These are phyloP conservation scores for Termitomyces sp. DNA, from an alignment of 768 basidiomycete species.

Conservation along the genomic window DNA sequence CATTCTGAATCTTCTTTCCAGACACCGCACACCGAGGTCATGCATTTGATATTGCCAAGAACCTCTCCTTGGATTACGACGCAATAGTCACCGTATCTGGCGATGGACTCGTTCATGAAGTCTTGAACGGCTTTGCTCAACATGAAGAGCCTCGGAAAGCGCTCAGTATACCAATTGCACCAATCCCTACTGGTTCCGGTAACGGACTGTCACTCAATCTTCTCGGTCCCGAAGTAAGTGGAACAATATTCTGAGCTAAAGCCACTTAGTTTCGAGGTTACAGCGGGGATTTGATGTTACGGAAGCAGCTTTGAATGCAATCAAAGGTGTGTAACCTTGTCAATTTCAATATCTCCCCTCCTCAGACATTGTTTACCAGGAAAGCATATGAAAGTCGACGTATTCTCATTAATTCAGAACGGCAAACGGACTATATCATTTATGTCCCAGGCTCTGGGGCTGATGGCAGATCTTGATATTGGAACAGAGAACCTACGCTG, in stretches of 20 bases:
- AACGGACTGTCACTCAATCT: constrained; percentile 77
- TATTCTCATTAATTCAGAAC: constrained; percentile 74
- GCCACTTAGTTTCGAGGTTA: constrained; percentile 2
- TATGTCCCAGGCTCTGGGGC: constrained; percentile 79
- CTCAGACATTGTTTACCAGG: constrained; percentile 40
- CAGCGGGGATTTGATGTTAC: constrained; percentile 72
- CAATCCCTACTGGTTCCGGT: constrained; percentile 81
- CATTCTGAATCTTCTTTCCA: constrained; percentile 24
- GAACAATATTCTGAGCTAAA: neutral
- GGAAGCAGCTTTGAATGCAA: constrained; percentile 70
- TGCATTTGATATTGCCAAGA: constrained; percentile 61
- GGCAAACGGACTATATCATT: constrained; percentile 68
- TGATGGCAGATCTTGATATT: constrained; percentile 84
- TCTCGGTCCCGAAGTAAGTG: constrained; percentile 59
- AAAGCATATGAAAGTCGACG: constrained; percentile 68
- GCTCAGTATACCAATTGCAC: constrained; percentile 67
- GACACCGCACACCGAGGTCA: constrained; percentile 66
- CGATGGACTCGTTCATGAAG: constrained; percentile 82
- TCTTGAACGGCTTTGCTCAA: constrained; percentile 78
- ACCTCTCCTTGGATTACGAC: constrained; percentile 60
- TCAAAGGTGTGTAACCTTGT: constrained; percentile 58
- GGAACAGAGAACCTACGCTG: constrained; percentile 83
- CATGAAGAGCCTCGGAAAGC: constrained; percentile 60
- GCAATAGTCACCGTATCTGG: constrained; percentile 77
- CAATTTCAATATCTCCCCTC: neutral